A percentile compares a stretch with the other conserved stretches of the same genome.
These are phyloP conservation scores for Nakataea oryzae DNA, from an alignment of 2,329 filamentous ascomycete genomes.

Conservation along the genomic window DNA sequence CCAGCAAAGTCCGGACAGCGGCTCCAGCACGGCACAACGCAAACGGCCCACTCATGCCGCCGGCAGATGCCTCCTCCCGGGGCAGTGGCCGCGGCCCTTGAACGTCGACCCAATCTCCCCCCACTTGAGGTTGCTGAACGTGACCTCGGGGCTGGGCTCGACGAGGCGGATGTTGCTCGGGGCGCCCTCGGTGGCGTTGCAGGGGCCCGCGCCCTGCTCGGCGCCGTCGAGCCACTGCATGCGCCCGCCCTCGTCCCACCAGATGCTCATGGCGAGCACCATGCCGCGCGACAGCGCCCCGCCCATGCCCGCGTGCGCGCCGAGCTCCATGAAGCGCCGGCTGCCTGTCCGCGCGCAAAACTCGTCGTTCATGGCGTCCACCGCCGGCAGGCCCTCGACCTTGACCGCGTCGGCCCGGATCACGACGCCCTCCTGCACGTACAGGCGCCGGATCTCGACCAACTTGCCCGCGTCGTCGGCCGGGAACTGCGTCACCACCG, in stretches of 20 bases:
- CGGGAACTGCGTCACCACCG: conserved; percentile 34
- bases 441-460: conserved; percentile 14
- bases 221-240: conserved; percentile 40
- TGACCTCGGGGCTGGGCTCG: conserved; percentile 37
- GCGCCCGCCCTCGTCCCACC: conserved; percentile 33
- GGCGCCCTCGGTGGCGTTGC: conserved; percentile 39
- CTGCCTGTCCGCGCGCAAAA: conserved; percentile 33
- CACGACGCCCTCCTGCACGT: conserved; percentile 14
- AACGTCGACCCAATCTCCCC: conserved; percentile 50
- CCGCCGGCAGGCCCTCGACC: background rate
- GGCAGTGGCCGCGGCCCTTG: background rate
- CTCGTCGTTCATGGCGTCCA: conserved; percentile 14
- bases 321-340: conserved; percentile 30
- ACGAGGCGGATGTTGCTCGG: conserved; percentile 35
- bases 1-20: too few relatives aligned
- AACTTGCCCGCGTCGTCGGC: conserved; percentile 16
- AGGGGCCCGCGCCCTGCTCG: conserved; percentile 35
- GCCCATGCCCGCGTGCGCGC: conserved; percentile 41
- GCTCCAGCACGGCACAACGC: too few relatives aligned
- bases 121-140: conserved; percentile 46
- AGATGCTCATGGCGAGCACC: conserved; percentile 35
- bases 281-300: conserved; percentile 31
- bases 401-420: conserved; percentile 1
- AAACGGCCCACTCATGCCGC: background rate
- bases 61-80: background rate